phyloP scores from a whole-genome alignment of 2,329 filamentous ascomycete species.

The Fusarium paranaense region DNA sequence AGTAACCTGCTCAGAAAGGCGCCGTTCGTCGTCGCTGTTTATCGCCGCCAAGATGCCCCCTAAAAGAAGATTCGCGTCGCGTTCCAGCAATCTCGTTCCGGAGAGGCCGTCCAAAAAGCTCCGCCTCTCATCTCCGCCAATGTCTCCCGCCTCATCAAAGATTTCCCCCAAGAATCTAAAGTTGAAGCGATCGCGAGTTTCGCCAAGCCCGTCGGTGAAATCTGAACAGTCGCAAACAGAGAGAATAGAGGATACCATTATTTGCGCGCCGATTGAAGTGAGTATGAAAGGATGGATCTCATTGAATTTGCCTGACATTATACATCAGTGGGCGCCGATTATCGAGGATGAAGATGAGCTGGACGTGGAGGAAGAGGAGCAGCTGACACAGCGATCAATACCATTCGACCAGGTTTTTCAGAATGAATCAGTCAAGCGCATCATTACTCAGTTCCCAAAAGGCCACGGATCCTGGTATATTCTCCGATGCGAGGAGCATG shows the following conservation, averaged over 20 bases:
- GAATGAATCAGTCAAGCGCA: not conserved
- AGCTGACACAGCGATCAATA: not conserved
- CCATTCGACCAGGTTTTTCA: not conserved
- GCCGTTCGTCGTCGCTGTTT: not conserved
- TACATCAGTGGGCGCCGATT: not conserved
- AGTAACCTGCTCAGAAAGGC: not conserved
- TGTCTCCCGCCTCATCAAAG: not conserved
- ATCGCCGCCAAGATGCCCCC: not conserved
- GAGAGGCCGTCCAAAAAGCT: not conserved
- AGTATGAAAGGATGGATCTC: not conserved
- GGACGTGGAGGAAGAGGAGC: not conserved
- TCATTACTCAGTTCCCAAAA: constrained; percentile 11
- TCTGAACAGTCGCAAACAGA: not conserved
- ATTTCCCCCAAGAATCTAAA: not conserved
- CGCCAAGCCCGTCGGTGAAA: not conserved
- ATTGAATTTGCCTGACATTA: not conserved
- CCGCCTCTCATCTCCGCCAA: not conserved
- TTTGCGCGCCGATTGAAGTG: not conserved
- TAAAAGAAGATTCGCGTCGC: not conserved
- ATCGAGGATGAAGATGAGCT: not conserved
- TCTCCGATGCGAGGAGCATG: constrained; percentile 8
- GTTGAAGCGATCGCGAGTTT: not conserved
- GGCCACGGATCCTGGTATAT: constrained; percentile 9
- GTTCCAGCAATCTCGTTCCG: not conserved
- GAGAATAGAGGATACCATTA: not conserved